These are phyloP conservation scores for Pseudohalonectria lignicola DNA, from an alignment of 2,329 filamentous ascomycete genomes.

Conservation along the genomic window DNA sequence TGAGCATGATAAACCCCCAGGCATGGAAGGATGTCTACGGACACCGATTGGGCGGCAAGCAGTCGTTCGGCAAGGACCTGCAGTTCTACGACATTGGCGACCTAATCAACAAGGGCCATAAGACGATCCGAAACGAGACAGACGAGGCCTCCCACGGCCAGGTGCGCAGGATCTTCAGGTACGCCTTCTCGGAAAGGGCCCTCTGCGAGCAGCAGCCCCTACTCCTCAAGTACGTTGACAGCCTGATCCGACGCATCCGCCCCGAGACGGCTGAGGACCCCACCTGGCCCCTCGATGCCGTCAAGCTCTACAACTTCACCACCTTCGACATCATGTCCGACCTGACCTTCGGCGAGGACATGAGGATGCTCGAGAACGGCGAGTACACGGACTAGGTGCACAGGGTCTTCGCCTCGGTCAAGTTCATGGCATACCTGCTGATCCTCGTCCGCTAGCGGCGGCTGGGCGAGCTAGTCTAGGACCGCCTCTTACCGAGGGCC, in stretches of 20 bases:
- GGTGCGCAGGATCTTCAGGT: constrained; percentile 1
- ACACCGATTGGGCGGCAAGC: constrained; percentile 9
- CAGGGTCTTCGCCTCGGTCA: constrained; percentile 4
- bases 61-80: background rate
- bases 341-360: constrained; percentile 12
- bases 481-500: too few species aligned
- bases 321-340: constrained; percentile 15
- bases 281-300: constrained; percentile 28
- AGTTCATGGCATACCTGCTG: background rate
- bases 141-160: constrained; percentile 8
- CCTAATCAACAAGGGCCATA: constrained; percentile 6
- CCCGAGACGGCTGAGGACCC: background rate
- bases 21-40: constrained; percentile 23
- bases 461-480: background rate
- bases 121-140: constrained; percentile 5
- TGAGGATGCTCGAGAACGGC: constrained; percentile 11
- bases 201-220: constrained; percentile 12
- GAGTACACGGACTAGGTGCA: constrained; percentile 11
- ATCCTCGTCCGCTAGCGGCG: background rate
- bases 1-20: constrained; percentile 22
- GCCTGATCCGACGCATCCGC: background rate
- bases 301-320: constrained; percentile 17
- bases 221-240: constrained; percentile 7
- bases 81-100: constrained; percentile 1
- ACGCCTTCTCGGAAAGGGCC: constrained; percentile 14